Base-by-base conservation (phyloP, 768 basidiomycete genomes). In the Amanita rubescens region DNA sequence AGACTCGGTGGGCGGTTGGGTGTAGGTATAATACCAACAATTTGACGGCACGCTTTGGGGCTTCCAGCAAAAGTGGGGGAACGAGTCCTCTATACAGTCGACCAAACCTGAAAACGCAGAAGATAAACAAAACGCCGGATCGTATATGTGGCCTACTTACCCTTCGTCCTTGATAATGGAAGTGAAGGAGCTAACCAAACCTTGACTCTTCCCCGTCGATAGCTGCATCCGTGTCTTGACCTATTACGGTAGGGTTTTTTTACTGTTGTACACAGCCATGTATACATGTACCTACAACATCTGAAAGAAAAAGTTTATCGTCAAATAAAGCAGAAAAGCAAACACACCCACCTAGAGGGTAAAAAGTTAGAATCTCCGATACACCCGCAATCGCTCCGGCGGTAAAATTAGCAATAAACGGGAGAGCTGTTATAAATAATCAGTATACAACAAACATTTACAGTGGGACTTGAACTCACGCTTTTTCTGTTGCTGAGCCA, bases 221-320 rank as follows among this genome's bases (percentile, higher is more conserved):
- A 99, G 77, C 67, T 99, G 96, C 84, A 97, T 94, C 24, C 96
- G 90, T 19, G 96, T 99, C 74, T 99, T 97, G 65, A 97, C 93
- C 90, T 93, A 17, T n/a, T 6, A 34, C 20, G 64, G 15, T 39
- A 34, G 47, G 53, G 27, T 47, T n/a, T 14, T 22, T 12, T 17
- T 14, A 15, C 27, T 25, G 20, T n/a, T 25, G 22, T 14, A 7
- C 24, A n/a, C 32, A 32, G 6, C 17, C n/a, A 24, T 14, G 17
- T 3, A n/a, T 42, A 33, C 41, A 39, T 22, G 44, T 24, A 81
- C 90, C 62, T 71, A 92, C 90, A 63, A 95, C 93, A 90, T 95
- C 92, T 87, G 67, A n/a, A n/a, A n/a, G n/a, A n/a, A n/a, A n/a
- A n/a, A n/a, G 39, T 56, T 53, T 15, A 10, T 15, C 22, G 19